Conservation (phyloP, 1,284 basidiomycete species). For the Microbotryum intermedium region DNA sequence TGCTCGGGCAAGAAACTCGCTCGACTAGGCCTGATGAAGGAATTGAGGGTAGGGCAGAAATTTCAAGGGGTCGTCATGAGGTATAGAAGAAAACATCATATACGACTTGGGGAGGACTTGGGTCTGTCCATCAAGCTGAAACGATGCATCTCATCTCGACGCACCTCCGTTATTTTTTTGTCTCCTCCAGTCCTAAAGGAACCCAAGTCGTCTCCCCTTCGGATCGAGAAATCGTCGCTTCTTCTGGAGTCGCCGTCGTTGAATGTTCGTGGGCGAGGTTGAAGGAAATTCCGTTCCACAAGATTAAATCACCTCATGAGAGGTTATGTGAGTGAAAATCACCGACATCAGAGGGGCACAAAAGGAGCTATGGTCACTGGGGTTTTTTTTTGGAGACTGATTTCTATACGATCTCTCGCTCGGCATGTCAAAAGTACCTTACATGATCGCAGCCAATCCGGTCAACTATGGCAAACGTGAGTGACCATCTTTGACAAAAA, state of each 20-base stretch:
- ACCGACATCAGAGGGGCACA: too few relatives aligned
- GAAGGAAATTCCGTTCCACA: constrained; percentile 86
- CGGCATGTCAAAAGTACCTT: constrained; percentile 57
- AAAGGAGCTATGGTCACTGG: too few relatives aligned
- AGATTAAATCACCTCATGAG: constrained; percentile 88
- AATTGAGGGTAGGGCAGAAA: constrained; percentile 72
- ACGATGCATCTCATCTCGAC: too few relatives aligned
- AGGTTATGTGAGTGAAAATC: constrained; percentile 59
- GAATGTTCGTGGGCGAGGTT: constrained; percentile 96
- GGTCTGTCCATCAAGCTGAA: too few relatives aligned
- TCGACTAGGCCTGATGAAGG: constrained; percentile 72
- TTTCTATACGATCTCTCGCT: too few relatives aligned
- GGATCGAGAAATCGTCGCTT: constrained; percentile 70
- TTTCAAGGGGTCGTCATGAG: constrained; percentile 90
- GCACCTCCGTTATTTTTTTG: background rate
- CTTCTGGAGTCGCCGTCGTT: constrained; percentile 80
- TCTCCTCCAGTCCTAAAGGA: constrained; percentile 66
- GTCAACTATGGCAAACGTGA: constrained; percentile 90
- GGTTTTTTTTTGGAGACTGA: too few relatives aligned
- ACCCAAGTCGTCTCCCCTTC: constrained; percentile 70
- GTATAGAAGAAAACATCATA: too few relatives aligned
- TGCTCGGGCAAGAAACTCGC: constrained; percentile 93
- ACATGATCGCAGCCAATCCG: constrained; percentile 83
- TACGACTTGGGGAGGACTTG: too few relatives aligned
- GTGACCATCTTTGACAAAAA: background rate